A percentile compares a stretch with the other conserved stretches of the same genome.
These are phyloP conservation scores for Phytophthora cryptogea DNA, from an alignment of 352 stramenopile species.

Conservation along the genomic window DNA sequence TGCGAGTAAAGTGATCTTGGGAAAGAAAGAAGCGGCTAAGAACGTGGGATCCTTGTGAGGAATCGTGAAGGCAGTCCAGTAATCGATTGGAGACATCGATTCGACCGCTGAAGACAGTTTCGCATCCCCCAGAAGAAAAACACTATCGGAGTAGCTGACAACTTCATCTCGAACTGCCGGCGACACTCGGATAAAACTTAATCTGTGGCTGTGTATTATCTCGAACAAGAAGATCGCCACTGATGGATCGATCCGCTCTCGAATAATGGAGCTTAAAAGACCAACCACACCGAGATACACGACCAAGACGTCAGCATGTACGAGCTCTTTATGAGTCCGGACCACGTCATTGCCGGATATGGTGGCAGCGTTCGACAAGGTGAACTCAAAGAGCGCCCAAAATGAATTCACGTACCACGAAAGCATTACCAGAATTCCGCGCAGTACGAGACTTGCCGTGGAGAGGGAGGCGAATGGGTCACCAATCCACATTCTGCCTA, in stretches of 20 bases:
- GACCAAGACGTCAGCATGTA: conserved; percentile 43
- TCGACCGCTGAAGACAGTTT: conserved; percentile 8
- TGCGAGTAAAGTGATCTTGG: conserved; percentile 20
- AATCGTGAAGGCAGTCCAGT: conserved; percentile 30
- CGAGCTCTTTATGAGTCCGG: conserved; percentile 31
- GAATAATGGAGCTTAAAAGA: conserved; percentile 27
- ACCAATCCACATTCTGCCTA: conserved; percentile 46
- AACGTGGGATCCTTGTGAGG: conserved; percentile 21
- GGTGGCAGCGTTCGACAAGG: conserved; percentile 28
- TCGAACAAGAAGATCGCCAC: conserved; percentile 37
- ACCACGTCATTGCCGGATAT: conserved; percentile 18
- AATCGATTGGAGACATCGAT: conserved; percentile 28
- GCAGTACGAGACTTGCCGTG: conserved; percentile 21
- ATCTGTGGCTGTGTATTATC: conserved; percentile 21
- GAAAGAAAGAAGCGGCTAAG: conserved; percentile 23
- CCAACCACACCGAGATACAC: conserved; percentile 30
- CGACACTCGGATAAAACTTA: conserved; percentile 14
- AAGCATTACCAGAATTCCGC: conserved; percentile 25
- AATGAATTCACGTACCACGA: conserved; percentile 40
- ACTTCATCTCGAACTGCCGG: conserved; percentile 15
- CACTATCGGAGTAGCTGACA: conserved; percentile 7
- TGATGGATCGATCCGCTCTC: conserved; percentile 34
- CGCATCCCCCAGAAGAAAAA: conserved; percentile 13
- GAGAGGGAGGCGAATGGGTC: conserved; percentile 47
- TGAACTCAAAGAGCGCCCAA: conserved; percentile 47